Base-by-base conservation (phyloP, 768 basidiomycete species). In the Leccinum rimulosum region DNA sequence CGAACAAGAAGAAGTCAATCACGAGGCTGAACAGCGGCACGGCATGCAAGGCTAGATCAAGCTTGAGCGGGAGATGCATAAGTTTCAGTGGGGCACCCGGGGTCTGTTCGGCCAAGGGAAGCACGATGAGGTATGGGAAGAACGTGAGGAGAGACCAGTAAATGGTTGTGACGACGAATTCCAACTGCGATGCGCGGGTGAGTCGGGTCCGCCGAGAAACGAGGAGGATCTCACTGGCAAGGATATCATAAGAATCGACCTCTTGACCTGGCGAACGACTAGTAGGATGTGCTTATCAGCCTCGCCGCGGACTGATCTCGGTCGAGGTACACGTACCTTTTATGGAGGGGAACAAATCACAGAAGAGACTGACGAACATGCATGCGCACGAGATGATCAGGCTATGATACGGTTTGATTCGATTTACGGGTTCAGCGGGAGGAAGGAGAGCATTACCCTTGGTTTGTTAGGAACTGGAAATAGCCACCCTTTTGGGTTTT, bases 391-490 rank as follows among this genome's bases (percentile, higher is more conserved):
- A 74, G 5, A 73, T 60, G 19, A 68, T 72, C 77, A 66, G 14
- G 48, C 66, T 71, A 43, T 12, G 40, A 40, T n/a, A n/a, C 2
- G 15, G 19, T 22, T 6, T 6, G 17, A 52, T 64, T 12, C 62
- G 58, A 11, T 17, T 10, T 57, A 50, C 12, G n/a, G n/a, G 40
- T 28, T n/a, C n/a, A 36, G 10, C 0, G 11, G 31, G 33, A 17
- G 10, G n/a, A 31, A 36, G 7, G 51, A 22, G 10, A 2, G 47
- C 25, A 6, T 52, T 52, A 69, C 90, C 88, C 89, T 72, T 90
- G 84, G 63, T 92, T 88, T 1, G 92, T 94, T 55, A 93, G 74
- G 67, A 83, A 93, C 69, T 87, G 87, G 50, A 79, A 81, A 63
- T 85, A 83, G 1, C 89, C 89, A 2, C 88, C 87, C 62, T 80